phyloP scores from a whole-genome alignment of 306 rosid species.

The Castanea crenata region DNA sequence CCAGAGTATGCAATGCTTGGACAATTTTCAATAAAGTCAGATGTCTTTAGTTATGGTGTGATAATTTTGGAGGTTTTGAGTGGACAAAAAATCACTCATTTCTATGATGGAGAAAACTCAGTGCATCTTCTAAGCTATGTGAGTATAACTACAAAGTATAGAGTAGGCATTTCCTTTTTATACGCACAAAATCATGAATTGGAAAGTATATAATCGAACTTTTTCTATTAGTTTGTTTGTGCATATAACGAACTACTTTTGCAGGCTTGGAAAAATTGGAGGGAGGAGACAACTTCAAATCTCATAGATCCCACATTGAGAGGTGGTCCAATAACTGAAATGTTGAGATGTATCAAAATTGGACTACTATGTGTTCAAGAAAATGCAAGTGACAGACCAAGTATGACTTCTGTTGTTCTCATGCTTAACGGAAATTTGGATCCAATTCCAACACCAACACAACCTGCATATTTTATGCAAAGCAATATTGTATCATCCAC shows the following conservation, averaged over 20 bases:
- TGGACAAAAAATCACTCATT: neutral
- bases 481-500: neutral
- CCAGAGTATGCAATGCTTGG: no score
- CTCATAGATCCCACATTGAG: neutral
- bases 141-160: neutral
- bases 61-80: neutral
- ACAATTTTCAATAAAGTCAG: no score
- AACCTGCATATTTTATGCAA: neutral
- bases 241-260: neutral
- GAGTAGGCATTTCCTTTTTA: neutral
- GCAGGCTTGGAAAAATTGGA: conserved; percentile 18
- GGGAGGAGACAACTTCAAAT: neutral
- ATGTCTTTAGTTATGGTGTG: neutral
- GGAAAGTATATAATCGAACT: neutral
- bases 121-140: neutral
- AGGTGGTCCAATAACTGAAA: neutral
- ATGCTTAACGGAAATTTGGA: conserved; percentile 12
- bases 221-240: no score
- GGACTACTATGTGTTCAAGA: conserved; percentile 23
- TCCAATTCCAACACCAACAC: neutral
- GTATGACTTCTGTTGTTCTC: conserved; percentile 6
- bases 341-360: conserved; percentile 26
- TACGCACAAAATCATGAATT: neutral
- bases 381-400: conserved; percentile 2
- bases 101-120: neutral